phyloP scores from a whole-genome alignment of 2,329 filamentous ascomycete genomes.

The Calonectria naviculata region DNA sequence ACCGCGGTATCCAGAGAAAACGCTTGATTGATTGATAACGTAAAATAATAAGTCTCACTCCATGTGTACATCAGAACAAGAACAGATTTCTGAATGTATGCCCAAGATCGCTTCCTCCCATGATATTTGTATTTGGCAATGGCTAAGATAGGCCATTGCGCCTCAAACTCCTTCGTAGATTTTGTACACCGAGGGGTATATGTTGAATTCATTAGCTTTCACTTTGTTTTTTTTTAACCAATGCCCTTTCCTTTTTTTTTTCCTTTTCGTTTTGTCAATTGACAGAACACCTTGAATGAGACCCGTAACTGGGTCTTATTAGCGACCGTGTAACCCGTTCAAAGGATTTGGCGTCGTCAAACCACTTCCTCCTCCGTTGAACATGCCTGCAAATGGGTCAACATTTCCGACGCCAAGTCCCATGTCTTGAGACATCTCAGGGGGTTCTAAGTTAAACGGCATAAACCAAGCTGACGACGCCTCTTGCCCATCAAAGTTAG shows the following conservation, averaged over 20 bases:
- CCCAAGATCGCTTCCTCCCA: background rate
- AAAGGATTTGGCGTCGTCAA: constrained; percentile 50
- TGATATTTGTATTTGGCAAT: background rate
- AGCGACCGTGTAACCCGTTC: constrained; percentile 46
- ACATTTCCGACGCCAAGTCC: constrained; percentile 54
- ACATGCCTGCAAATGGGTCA: constrained; percentile 63
- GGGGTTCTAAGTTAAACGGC: constrained; percentile 90
- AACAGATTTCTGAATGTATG: background rate
- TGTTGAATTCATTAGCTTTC: constrained; percentile 1
- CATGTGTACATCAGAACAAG: background rate
- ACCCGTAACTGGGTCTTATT: constrained; percentile 29
- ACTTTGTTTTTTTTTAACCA: background rate
- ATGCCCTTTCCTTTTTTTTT: background rate
- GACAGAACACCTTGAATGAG: background rate
- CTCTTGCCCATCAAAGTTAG: constrained; percentile 51
- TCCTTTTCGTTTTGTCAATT: background rate
- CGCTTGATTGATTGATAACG: background rate
- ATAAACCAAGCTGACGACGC: constrained; percentile 85
- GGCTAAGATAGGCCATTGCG: background rate
- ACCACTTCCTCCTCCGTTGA: constrained; percentile 52
- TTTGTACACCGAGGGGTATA: constrained; percentile 3
- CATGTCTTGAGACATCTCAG: constrained; percentile 65
- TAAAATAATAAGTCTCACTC: background rate
- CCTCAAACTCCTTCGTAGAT: constrained; percentile 7
- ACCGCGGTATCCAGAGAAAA: background rate